Conservation (phyloP, 352 stramenopile genomes). For the Hyaloperonospora brassicae region DNA sequence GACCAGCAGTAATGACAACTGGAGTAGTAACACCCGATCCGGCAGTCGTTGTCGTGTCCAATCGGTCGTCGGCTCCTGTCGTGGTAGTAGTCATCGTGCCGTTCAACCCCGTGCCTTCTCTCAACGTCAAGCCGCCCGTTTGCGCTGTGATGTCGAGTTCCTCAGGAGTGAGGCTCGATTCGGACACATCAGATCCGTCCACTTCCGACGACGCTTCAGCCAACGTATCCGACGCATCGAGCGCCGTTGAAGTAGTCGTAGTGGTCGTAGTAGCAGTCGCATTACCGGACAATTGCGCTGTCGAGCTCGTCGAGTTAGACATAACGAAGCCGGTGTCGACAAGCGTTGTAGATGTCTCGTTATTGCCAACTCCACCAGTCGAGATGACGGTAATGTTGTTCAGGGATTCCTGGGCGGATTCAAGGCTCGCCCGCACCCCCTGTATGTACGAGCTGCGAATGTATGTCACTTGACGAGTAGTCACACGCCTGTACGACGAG, state of each 20-base stretch:
- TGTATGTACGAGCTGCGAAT: conserved; percentile 33
- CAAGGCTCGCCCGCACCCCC: conserved; percentile 25
- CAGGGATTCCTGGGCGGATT: conserved; percentile 20
- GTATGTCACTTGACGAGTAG: conserved; percentile 26
- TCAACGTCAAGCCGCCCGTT: conserved; percentile 10
- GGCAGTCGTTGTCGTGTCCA: conserved; percentile 6
- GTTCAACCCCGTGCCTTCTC: not conserved
- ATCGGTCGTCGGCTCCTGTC: too few relatives aligned
- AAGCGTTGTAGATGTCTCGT: conserved; percentile 19
- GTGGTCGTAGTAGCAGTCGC: conserved; percentile 21
- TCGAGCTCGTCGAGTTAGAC: conserved; percentile 26
- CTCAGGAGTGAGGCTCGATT: too few relatives aligned
- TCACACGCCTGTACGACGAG: conserved; percentile 32
- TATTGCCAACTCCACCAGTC: conserved; percentile 13
- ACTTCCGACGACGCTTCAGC: conserved; percentile 18
- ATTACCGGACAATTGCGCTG: conserved; percentile 13
- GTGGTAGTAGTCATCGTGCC: conserved; percentile 14
- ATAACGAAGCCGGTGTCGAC: conserved; percentile 27
- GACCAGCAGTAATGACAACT: too few relatives aligned
- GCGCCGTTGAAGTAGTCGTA: conserved; percentile 19
- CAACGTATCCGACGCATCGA: conserved; percentile 22
- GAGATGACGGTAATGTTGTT: conserved; percentile 25
- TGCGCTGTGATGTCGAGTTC: conserved; percentile 9
- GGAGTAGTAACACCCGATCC: too few relatives aligned
- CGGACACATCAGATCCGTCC: conserved; percentile 10